A percentile compares a stretch with the other conserved stretches of the same genome.
Conservation (phyloP, 2,329 filamentous ascomycete genomes). For the Diaporthe humulicola region DNA sequence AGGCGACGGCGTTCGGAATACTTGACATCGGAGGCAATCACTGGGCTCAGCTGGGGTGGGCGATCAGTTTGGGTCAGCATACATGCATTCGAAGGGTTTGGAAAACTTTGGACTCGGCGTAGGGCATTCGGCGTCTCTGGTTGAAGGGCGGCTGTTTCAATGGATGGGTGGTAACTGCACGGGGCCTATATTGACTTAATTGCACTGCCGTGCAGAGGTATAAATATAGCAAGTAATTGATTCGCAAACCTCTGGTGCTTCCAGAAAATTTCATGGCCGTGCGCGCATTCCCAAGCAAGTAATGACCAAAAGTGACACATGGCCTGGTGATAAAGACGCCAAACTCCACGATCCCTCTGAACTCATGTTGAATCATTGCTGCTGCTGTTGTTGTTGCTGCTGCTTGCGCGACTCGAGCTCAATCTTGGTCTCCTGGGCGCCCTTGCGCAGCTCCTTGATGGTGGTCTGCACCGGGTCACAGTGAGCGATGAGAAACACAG, state of each 20-base stretch:
- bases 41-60: not conserved
- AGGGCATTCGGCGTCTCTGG: conserved; percentile 17
- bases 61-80: conserved; percentile 8
- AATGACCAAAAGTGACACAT: not conserved
- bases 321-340: not conserved
- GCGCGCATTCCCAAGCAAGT: not conserved
- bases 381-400: conserved; percentile 41
- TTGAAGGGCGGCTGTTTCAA: not conserved
- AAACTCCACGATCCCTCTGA: not conserved
- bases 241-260: conserved; percentile 18
- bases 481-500: not conserved
- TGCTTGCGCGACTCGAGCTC: conserved; percentile 49
- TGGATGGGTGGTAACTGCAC: not conserved
- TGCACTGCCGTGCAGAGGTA: conserved; percentile 24
- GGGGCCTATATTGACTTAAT: not conserved
- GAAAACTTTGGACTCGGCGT: conserved; percentile 21
- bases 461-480: conserved; percentile 59
- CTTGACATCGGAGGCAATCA: not conserved
- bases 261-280: not conserved
- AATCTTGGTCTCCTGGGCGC: conserved; percentile 65
- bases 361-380: not conserved
- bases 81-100: conserved; percentile 29
- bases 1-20: conserved; percentile 33
- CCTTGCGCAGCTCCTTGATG: conserved; percentile 70
- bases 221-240: conserved; percentile 23